These are phyloP conservation scores for Angophora floribunda DNA, from an alignment of 345 rosid species.

Conservation along the genomic window DNA sequence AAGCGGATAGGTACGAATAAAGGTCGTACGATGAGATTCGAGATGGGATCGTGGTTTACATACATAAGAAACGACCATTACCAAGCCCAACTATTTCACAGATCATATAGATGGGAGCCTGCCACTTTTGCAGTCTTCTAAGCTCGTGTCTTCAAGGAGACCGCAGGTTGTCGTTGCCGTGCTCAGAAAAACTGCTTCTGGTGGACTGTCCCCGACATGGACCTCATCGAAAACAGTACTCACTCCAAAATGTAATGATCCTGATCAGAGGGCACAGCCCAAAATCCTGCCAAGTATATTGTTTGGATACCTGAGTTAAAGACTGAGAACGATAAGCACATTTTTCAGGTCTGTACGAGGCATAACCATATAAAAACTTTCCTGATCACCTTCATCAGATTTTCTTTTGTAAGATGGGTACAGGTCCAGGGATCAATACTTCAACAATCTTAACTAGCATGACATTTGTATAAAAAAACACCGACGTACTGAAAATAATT, in stretches of 20 bases:
- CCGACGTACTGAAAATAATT: background rate
- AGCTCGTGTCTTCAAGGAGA: background rate
- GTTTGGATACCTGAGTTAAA: background rate
- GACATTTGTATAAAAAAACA: background rate
- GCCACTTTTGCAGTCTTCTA: background rate
- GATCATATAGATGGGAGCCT: background rate
- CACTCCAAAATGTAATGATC: background rate
- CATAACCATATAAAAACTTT: background rate
- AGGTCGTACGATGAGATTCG: background rate
- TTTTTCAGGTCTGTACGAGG: background rate
- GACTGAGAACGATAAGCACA: background rate
- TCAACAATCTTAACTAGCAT: background rate
- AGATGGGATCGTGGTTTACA: background rate
- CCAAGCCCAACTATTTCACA: background rate
- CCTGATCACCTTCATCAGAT: background rate
- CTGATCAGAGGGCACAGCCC: background rate
- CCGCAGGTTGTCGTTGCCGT: background rate
- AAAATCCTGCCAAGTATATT: background rate
- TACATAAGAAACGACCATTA: background rate
- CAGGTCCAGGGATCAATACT: background rate
- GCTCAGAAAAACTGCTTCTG: background rate
- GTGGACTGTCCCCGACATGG: background rate
- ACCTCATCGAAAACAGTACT: background rate
- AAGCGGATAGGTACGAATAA: background rate
- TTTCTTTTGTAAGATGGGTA: background rate